Evolutionary conservation across 73 alveolate genomes (phyloP).

Genomic region (Stentor roeselii): DNA sequence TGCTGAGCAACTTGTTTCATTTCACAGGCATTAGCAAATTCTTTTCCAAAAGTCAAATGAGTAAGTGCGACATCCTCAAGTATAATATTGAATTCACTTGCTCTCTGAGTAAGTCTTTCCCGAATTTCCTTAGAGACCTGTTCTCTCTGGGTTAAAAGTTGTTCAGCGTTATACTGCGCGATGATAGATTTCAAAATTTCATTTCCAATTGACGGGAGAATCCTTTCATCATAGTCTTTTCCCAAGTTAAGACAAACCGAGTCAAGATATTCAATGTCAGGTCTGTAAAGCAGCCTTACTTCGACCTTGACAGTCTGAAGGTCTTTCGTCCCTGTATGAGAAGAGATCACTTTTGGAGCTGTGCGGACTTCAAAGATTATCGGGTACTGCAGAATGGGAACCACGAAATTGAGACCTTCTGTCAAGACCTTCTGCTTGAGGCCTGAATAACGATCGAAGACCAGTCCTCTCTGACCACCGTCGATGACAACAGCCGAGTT

Average conservation of each 20-base stretch:
- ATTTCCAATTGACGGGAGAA: conserved; percentile 92
- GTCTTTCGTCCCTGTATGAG: conserved; percentile 90
- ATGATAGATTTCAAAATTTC: conserved; percentile 86
- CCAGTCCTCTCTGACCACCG: conserved; percentile 82
- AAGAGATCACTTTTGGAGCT: conserved; percentile 65
- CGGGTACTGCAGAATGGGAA: conserved; percentile 73
- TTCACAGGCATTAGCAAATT: conserved; percentile 70
- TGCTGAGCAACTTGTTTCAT: conserved; percentile 95
- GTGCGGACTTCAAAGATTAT: conserved; percentile 88
- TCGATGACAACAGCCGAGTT: conserved; percentile 70
- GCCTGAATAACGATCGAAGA: conserved; percentile 70
- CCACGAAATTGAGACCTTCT: conserved; percentile 80
- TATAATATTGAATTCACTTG: conserved; percentile 73
- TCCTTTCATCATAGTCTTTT: conserved; percentile 91
- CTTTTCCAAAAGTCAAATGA: conserved; percentile 56
- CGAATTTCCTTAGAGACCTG: conserved; percentile 72
- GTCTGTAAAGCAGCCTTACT: conserved; percentile 91
- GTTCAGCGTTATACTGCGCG: conserved; percentile 75
- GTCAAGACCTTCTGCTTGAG: conserved; percentile 56
- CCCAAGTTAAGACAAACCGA: conserved; percentile 84
- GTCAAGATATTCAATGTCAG: conserved; percentile 74
- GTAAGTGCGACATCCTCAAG: conserved; percentile 93
- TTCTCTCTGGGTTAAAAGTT: conserved; percentile 83
- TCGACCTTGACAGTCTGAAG: conserved; percentile 88
- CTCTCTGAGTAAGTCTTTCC: conserved; percentile 73